These are phyloP conservation scores for Melampsora abietis-canadensis DNA, from an alignment of 1,284 basidiomycete species.

Conservation along the genomic window DNA sequence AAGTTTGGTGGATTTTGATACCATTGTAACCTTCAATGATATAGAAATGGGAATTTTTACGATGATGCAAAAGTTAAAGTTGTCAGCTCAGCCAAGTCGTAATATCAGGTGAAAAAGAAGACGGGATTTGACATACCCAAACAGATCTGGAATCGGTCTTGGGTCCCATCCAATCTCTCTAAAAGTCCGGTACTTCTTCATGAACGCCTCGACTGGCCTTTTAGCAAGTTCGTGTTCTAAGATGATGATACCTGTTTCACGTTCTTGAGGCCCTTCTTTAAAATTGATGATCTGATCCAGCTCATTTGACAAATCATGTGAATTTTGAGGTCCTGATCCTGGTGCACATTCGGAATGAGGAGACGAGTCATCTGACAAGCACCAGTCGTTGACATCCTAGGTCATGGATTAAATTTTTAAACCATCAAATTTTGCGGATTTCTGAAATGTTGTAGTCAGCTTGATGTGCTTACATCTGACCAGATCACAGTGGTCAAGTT, in stretches of 20 bases:
- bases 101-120: too few species aligned
- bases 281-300: background rate
- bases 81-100: too few species aligned
- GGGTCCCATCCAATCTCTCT: slow-evolving; percentile 66
- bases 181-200: slow-evolving; percentile 65
- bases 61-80: too few species aligned
- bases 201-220: slow-evolving; percentile 66
- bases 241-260: slow-evolving; percentile 67
- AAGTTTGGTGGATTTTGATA: too few species aligned
- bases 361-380: slow-evolving; percentile 28
- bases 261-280: slow-evolving; percentile 54
- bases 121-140: slow-evolving; percentile 18
- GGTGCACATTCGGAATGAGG: slow-evolving; percentile 27
- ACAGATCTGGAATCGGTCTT: slow-evolving; percentile 53
- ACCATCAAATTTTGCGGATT: background rate
- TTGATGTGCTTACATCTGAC: slow-evolving; percentile 62
- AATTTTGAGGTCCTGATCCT: slow-evolving; percentile 40
- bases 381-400: slow-evolving; percentile 42
- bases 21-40: too few species aligned
- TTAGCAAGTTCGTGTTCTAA: slow-evolving; percentile 77
- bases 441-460: background rate
- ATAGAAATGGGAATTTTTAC: too few species aligned
- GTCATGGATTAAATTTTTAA: background rate
- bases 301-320: slow-evolving; percentile 6
- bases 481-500: slow-evolving; percentile 67